Conservation (phyloP, 31 red algal species). For the Endocladia muricata region DNA sequence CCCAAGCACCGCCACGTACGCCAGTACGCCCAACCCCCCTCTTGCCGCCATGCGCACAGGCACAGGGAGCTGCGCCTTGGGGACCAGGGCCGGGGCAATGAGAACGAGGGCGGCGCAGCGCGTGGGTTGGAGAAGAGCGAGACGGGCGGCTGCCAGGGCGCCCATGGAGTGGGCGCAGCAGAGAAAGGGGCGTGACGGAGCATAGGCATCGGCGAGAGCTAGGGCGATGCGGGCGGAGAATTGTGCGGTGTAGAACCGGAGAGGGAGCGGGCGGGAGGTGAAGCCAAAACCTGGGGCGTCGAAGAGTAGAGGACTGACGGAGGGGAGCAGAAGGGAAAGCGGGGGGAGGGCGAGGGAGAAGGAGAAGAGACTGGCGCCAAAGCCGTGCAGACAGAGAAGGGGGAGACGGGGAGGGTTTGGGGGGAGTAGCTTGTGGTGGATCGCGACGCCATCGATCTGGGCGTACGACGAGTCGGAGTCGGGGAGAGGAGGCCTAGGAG, state of each 20-base stretch:
- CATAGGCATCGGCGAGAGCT: conserved; percentile 23
- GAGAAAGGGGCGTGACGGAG: conserved; percentile 13
- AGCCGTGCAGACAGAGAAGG: conserved; percentile 54
- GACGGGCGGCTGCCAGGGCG: conserved; percentile 17
- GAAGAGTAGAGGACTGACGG: conserved; percentile 17
- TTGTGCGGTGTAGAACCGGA: conserved; percentile 24
- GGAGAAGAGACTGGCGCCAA: conserved; percentile 46
- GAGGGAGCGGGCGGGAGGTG: conserved; percentile 41
- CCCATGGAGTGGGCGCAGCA: conserved; percentile 50
- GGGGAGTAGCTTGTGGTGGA: conserved; percentile 30
- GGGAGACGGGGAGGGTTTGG: neutral
- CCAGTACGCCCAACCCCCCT: neutral
- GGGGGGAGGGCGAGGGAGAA: conserved; percentile 15
- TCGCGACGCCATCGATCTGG: conserved; percentile 33
- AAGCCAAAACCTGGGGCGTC: conserved; percentile 61
- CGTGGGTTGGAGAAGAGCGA: conserved; percentile 4
- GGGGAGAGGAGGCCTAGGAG: neutral
- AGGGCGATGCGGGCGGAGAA: conserved; percentile 31
- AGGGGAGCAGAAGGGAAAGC: neutral
- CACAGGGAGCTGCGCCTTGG: conserved; percentile 8
- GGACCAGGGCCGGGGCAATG: conserved; percentile 41
- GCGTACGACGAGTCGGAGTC: conserved; percentile 19
- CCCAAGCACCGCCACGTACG: neutral
- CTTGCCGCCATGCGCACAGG: conserved; percentile 1
- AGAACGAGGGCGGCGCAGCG: conserved; percentile 22